Percentiles rank a stretch among this genome's conserved stretches.
Conservation (phyloP, 2,329 filamentous ascomycete genomes). For the Mycosphaerella arachidis region DNA sequence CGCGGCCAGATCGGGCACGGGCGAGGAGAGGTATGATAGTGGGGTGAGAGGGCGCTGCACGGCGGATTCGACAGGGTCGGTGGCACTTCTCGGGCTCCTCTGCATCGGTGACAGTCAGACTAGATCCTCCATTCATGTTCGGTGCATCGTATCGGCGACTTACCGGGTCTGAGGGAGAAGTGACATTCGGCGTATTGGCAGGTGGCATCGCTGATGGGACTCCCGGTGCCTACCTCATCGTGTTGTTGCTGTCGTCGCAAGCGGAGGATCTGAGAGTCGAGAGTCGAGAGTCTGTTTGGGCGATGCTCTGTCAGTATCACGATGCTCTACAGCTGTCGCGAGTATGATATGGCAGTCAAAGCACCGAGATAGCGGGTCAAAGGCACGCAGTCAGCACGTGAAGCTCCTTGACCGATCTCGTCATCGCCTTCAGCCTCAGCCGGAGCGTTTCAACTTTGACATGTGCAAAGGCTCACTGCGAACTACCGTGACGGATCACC, state of each 20-base stretch:
- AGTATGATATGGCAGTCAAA: neutral
- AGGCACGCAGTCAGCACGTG: neutral
- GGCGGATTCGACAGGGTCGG: slow-evolving; percentile 1
- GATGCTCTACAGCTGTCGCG: neutral
- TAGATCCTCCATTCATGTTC: neutral
- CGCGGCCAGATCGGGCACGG: slow-evolving; percentile 48
- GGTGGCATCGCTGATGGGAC: neutral
- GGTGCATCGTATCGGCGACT: neutral
- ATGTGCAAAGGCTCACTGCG: neutral
- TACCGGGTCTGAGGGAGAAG: neutral
- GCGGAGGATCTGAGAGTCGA: neutral
- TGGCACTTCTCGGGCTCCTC: neutral
- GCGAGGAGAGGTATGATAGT: slow-evolving; percentile 45
- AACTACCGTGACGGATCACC: too few relatives aligned
- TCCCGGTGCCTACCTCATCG: neutral
- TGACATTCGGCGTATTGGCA: neutral
- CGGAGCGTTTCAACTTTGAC: neutral
- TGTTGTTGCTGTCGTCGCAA: neutral
- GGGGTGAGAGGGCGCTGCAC: slow-evolving; percentile 27
- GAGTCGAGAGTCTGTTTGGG: neutral
- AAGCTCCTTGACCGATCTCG: neutral
- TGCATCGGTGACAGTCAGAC: neutral
- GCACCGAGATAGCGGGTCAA: neutral
- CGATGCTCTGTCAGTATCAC: neutral
- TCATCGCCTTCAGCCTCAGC: neutral